Percentiles rank a stretch among this genome's conserved stretches.
These are phyloP conservation scores for Yamadazyma akitaensis DNA, from an alignment of 805 yeast genomes.

Conservation along the genomic window DNA sequence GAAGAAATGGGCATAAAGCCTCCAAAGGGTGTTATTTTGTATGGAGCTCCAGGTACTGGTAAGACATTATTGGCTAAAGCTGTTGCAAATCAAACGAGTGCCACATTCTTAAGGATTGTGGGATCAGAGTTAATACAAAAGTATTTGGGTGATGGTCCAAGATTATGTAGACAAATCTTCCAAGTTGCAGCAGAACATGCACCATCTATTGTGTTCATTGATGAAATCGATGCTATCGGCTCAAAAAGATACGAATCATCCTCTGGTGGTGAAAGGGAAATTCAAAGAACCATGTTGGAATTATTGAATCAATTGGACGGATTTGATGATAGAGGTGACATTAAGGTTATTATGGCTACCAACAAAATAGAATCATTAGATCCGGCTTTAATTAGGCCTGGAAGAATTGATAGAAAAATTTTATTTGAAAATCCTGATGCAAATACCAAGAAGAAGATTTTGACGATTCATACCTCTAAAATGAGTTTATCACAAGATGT, in stretches of 20 bases:
- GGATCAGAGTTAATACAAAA: conserved; percentile 97
- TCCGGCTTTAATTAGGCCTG: conserved; percentile 95
- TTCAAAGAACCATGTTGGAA: conserved; percentile 97
- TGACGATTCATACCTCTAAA: conserved; percentile 87
- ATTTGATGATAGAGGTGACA: conserved; percentile 95
- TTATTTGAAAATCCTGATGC: conserved; percentile 95
- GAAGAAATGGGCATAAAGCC: conserved; percentile 99
- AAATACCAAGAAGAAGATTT: conserved; percentile 86
- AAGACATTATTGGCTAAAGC: conserved; percentile 95
- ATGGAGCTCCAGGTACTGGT: conserved; percentile 99
- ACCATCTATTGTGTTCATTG: conserved; percentile 97
- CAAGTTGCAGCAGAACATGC: conserved; percentile 97
- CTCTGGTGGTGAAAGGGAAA: conserved; percentile 96
- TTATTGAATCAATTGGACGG: conserved; percentile 93
- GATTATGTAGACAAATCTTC: conserved; percentile 89
- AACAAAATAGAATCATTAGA: conserved; percentile 91
- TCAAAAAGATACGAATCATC: conserved; percentile 97
- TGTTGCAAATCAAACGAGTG: conserved; percentile 96
- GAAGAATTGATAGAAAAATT: conserved; percentile 94
- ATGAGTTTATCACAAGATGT: conserved; percentile 90
- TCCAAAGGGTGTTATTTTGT: conserved; percentile 94
- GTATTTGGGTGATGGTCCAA: conserved; percentile 96
- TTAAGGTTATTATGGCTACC: conserved; percentile 97
- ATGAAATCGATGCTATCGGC: conserved; percentile 98
- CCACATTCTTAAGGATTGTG: conserved; percentile 92